Conservation (phyloP, 306 rosid species). For the Cajanus cajan region DNA sequence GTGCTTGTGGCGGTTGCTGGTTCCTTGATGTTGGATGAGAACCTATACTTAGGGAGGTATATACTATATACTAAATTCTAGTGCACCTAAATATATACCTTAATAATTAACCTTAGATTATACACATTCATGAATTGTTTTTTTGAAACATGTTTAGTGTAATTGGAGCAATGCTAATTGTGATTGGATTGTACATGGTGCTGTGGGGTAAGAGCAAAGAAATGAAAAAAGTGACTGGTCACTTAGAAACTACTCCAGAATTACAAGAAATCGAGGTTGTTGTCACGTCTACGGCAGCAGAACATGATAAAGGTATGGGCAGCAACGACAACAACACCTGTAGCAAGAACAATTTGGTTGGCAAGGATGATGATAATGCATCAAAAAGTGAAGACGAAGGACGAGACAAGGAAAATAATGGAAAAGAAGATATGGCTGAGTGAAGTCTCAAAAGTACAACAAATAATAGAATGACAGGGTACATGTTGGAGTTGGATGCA, state of each 20-base stretch:
- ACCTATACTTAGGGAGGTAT: slow-evolving; percentile 45
- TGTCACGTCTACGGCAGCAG: not conserved
- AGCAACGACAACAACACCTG: not conserved
- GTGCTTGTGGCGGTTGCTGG: slow-evolving; percentile 41
- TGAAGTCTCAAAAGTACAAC: not conserved
- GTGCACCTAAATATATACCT: not conserved
- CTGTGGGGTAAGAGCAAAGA: slow-evolving; percentile 50
- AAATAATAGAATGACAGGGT: not conserved
- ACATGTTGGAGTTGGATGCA: not conserved
- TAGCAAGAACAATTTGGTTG: not conserved
- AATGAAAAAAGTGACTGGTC: not conserved
- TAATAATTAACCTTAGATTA: not conserved
- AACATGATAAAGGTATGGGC: not conserved
- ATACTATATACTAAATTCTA: not conserved
- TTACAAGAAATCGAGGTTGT: slow-evolving; percentile 20
- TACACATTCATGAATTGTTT: not conserved
- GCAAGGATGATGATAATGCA: not conserved
- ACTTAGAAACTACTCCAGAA: slow-evolving; percentile 3
- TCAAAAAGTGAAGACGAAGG: not conserved
- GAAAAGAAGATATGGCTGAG: not conserved
- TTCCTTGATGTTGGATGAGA: slow-evolving; percentile 42
- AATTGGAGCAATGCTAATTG: slow-evolving; percentile 41
- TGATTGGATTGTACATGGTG: slow-evolving; percentile 40
- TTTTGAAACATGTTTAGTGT: slow-evolving; percentile 29
- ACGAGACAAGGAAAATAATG: not conserved